phyloP scores from a whole-genome alignment of 257 asterid species.

The Anisodus tanguticus region DNA sequence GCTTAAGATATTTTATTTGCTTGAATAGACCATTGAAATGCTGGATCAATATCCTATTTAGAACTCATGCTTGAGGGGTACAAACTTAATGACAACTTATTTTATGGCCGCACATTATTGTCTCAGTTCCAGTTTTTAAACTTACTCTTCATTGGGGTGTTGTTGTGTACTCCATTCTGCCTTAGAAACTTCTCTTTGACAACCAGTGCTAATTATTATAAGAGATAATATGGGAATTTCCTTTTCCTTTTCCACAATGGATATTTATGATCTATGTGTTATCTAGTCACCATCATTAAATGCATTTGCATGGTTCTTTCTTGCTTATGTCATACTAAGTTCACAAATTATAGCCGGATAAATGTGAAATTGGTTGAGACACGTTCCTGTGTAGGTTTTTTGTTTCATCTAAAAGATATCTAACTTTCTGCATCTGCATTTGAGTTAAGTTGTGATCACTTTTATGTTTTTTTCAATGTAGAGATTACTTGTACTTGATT shows the following conservation, averaged over 20 bases:
- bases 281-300: background rate
- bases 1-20: background rate
- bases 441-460: background rate
- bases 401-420: background rate
- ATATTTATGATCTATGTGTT: background rate
- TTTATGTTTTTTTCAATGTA: background rate
- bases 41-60: background rate
- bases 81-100: background rate
- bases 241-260: background rate
- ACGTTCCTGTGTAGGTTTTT: background rate
- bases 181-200: slow-evolving; percentile 13
- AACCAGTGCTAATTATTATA: background rate
- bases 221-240: background rate
- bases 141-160: background rate
- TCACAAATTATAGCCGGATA: background rate
- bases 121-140: background rate
- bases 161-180: background rate
- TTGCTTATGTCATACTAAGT: background rate
- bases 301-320: background rate
- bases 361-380: background rate
- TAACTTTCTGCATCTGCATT: background rate
- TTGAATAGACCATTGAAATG: background rate
- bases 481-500: slow-evolving; percentile 17
- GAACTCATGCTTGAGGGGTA: background rate
- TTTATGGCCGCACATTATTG: background rate